Base-by-base conservation (phyloP, 1,139 yeast species). In the Waltiozyma solani region DNA sequence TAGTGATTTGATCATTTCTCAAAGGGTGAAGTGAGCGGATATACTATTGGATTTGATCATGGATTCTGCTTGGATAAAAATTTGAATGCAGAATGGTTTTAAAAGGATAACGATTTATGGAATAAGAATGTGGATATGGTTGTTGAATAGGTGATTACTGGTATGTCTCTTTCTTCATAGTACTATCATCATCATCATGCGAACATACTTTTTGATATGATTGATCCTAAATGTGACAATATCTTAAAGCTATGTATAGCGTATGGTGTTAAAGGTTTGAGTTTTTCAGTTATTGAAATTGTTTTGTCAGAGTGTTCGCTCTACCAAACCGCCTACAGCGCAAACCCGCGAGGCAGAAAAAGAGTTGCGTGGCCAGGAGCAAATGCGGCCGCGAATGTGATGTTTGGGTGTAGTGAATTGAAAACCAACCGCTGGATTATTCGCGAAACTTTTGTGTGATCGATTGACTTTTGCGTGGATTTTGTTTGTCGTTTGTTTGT, bases 181-280 rank as follows among this genome's bases (percentile, higher is more conserved):
- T 26, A 5, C 17, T 26, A 26, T 17, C 13, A 9, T 26, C 15
- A n/a, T 17, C 15, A n/a, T 26, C 17, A 5, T 13, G 29, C 10
- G 29, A n/a, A 32, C 34, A 15, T 32, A 32, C 34, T 32, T 32
- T 31, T 32, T 32, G 34, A 32, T 32, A 32, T 32, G 34, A 32
- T 32, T 32, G 34, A 32, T 32, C 34, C 25, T 32, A 20, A 19
- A 20, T 22, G 29, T 26, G 17, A 26, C 29, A 26, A 26, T 9
- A 9, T n/a, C 14, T 24, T 19, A 20, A 14, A 27, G 17, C 32
- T 30, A 18, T 30, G 10, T 29, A 30, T 17, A 11, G 32, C 25
- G 34, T 32, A 32, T 24, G 8, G 25, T 24, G 13, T 7, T 26
- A n/a, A 24, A 24, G 30, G 27, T 22, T 22, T 22, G 21, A 33